Evolutionary conservation across 352 stramenopile species (phyloP).

Genomic region (Aphanomyces euteiches): DNA sequence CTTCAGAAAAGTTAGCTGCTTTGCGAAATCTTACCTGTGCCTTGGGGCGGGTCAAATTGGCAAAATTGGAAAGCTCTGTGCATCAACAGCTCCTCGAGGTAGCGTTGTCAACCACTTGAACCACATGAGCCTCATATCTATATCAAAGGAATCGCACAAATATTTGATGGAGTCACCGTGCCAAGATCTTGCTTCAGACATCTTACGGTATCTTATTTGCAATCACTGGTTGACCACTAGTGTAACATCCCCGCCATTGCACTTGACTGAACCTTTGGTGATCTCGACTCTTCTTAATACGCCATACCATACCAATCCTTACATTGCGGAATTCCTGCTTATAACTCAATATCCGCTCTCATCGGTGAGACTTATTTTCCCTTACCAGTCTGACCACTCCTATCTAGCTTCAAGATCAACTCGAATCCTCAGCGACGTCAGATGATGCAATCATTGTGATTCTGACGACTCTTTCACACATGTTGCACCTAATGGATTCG

Average conservation of each 20-base stretch:
- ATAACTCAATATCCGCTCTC: neutral
- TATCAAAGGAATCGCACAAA: too few relatives aligned
- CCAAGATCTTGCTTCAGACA: neutral
- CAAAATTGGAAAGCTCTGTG: neutral
- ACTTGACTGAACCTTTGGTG: neutral
- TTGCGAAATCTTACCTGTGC: neutral
- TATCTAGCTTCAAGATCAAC: neutral
- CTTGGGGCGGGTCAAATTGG: neutral
- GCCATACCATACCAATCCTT: neutral
- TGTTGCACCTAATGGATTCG: neutral
- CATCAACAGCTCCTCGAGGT: neutral
- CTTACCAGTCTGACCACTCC: neutral
- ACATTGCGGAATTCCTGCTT: neutral
- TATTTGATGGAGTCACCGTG: too few relatives aligned
- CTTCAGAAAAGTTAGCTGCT: neutral
- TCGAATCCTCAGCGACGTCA: slow-evolving; percentile 7
- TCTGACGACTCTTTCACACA: neutral
- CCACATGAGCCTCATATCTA: too few relatives aligned
- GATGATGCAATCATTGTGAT: neutral
- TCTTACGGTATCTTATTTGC: neutral
- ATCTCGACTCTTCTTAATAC: neutral
- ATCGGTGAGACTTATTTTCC: neutral
- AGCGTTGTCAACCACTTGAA: too few relatives aligned
- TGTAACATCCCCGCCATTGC: neutral
- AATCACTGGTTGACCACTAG: neutral